Percentiles rank a stretch among this genome's conserved stretches.
Conservation (phyloP, 345 rosid species). For the Heritiera fomes region DNA sequence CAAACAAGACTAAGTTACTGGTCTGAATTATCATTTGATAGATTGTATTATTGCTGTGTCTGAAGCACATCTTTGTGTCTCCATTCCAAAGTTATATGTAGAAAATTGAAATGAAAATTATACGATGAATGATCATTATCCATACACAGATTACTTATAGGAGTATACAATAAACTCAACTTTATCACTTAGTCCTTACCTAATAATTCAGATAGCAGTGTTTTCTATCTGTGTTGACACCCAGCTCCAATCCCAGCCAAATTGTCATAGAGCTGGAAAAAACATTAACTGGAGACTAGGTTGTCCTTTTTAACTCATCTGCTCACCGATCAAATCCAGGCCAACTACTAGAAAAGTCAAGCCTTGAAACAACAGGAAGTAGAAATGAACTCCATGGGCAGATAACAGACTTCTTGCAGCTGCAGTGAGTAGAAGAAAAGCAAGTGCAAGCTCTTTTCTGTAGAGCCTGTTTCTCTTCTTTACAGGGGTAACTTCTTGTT, state of each 20-base stretch:
- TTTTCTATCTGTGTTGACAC: constrained; percentile 14
- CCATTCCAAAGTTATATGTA: neutral
- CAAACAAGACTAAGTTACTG: neutral
- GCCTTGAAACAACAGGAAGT: constrained; percentile 87
- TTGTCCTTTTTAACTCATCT: constrained; percentile 40
- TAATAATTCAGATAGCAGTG: constrained; percentile 20
- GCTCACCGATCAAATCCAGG: constrained; percentile 92
- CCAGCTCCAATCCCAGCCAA: constrained; percentile 11
- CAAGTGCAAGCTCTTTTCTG: constrained; percentile 66
- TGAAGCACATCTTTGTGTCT: neutral
- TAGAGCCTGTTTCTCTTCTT: constrained; percentile 65
- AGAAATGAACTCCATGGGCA: constrained; percentile 89
- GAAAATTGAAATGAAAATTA: neutral
- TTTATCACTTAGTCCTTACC: constrained; percentile 17
- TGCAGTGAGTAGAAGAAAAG: constrained; percentile 77
- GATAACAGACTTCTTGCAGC: constrained; percentile 80
- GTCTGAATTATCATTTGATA: too few species aligned
- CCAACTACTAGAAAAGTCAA: constrained; percentile 79
- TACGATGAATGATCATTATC: constrained; percentile 10
- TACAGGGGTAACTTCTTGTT: constrained; percentile 36
- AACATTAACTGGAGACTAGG: neutral
- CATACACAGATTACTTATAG: constrained; percentile 20
- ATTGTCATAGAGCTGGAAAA: constrained; percentile 1
- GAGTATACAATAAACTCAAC: constrained; percentile 22
- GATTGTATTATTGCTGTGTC: too few species aligned